Percentiles rank a stretch among this genome's conserved stretches.
Evolutionary conservation across 169 alveolate species (phyloP).

Genomic region (Prorocentrum cordatum): DNA sequence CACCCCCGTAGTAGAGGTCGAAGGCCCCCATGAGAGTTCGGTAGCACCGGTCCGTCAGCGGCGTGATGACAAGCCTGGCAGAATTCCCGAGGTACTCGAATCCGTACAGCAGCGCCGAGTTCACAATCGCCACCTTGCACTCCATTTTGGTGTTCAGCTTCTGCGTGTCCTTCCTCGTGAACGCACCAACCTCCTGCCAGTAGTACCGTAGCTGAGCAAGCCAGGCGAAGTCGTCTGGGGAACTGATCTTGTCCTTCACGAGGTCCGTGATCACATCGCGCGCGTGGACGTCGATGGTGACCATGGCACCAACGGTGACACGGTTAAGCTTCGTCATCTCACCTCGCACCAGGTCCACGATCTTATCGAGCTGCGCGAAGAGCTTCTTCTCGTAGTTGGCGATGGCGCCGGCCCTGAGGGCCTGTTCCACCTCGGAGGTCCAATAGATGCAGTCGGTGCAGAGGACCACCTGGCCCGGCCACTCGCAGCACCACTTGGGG

Average conservation of each 20-base stretch:
- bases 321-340: constrained; percentile 75
- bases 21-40: constrained; percentile 81
- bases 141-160: constrained; percentile 69
- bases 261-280: constrained; percentile 79
- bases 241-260: constrained; percentile 67
- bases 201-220: constrained; percentile 83
- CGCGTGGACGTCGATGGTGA: constrained; percentile 82
- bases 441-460: constrained; percentile 69
- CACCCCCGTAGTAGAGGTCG: constrained; percentile 54
- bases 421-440: constrained; percentile 69
- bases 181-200: constrained; percentile 72
- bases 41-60: constrained; percentile 86
- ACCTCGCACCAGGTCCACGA: constrained; percentile 78
- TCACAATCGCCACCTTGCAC: constrained; percentile 73
- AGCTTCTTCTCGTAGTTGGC: constrained; percentile 69
- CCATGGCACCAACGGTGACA: constrained; percentile 77
- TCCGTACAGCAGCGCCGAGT: constrained; percentile 84
- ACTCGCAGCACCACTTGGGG: constrained; percentile 72
- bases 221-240: constrained; percentile 85
- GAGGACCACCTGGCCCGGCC: constrained; percentile 75
- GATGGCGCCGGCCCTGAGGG: constrained; percentile 23
- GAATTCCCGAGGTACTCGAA: constrained; percentile 88
- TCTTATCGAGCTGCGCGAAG: constrained; percentile 70
- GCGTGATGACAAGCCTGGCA: constrained; percentile 86
- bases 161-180: background rate